Base-by-base conservation (phyloP, 1,284 basidiomycete species). In the Melanopsichium pennsylvanicum region DNA sequence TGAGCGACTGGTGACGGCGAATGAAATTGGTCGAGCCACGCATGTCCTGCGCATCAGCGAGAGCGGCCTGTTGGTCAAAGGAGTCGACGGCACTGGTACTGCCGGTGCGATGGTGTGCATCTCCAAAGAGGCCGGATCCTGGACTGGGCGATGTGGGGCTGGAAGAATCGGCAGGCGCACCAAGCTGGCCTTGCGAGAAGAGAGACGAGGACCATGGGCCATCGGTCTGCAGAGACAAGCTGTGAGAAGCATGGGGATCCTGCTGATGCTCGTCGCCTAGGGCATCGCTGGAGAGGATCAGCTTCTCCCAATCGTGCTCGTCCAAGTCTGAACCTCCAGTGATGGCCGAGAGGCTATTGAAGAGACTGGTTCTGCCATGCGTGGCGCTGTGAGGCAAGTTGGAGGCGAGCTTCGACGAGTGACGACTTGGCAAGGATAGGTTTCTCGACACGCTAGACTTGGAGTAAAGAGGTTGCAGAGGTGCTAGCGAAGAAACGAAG, bases 241-340 rank as follows among this genome's bases (percentile, higher is more conserved):
- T 52, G 27, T 56, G 40, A 1, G 39, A 43, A 2, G 60, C 48
- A 9, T 39, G 29, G 3, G 56, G 38, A 34, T 67, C 57, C 44
- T 64, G 61, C 3, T 64, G 61, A 40, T 64, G 61, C 32, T 72
- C 72, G 4, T 70, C 61, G 13, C 54, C 66, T 2, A 72, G 46
- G 11, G 64, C 66, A 21, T 59, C 48, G 33, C 55, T 55, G 10
- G 67, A 62, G 16, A 58, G 59, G 32, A 76, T 74, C 46, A 72
- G 64, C 49, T 59, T 69, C 34, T 76, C 74, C 74, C 74, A 76
- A 13, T 76, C 74, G 39, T 76, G 64, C 7, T 76, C 73, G 47
- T 72, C 74, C 9, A 66, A 16, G 26, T 74, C 72, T 8, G 58
- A 49, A 2, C 70, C 63, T 21, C 72, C 74, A 4, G 67, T 72